These are phyloP conservation scores for Fusarium mangiferae DNA, from an alignment of 2,329 filamentous ascomycete genomes.

Conservation along the genomic window DNA sequence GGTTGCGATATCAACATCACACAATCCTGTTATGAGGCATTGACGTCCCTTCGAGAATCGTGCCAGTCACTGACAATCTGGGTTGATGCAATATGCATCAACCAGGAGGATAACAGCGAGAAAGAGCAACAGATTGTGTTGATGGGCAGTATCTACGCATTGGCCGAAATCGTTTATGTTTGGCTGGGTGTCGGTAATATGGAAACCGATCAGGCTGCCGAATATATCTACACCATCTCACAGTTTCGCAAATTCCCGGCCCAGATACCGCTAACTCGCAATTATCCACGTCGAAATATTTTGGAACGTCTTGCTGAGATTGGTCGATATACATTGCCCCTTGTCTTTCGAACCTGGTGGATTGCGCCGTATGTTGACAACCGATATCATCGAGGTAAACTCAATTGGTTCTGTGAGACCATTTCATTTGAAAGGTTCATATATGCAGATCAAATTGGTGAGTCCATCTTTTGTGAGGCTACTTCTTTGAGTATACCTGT, in stretches of 20 bases:
- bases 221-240: rapidly evolving
- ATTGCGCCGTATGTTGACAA: too few relatives aligned
- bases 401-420: too few relatives aligned
- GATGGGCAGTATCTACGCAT: not conserved
- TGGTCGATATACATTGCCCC: not conserved
- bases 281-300: too few relatives aligned
- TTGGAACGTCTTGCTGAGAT: rapidly evolving
- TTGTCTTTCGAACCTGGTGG: not conserved
- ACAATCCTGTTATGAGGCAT: not conserved
- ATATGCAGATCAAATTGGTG: not conserved
- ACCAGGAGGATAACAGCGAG: not conserved
- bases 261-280: too few relatives aligned
- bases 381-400: too few relatives aligned
- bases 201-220: not conserved
- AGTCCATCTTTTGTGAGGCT: rapidly evolving
- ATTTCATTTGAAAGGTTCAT: too few relatives aligned
- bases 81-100: not conserved
- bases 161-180: not conserved
- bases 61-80: rapidly evolving
- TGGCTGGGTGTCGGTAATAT: not conserved
- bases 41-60: not conserved
- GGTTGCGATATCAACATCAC: not conserved
- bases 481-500: too few relatives aligned
- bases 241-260: too few relatives aligned
- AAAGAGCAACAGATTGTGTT: not conserved